Conservation (phyloP, 1,284 basidiomycete species). For the Ceratobasidium sp. region DNA sequence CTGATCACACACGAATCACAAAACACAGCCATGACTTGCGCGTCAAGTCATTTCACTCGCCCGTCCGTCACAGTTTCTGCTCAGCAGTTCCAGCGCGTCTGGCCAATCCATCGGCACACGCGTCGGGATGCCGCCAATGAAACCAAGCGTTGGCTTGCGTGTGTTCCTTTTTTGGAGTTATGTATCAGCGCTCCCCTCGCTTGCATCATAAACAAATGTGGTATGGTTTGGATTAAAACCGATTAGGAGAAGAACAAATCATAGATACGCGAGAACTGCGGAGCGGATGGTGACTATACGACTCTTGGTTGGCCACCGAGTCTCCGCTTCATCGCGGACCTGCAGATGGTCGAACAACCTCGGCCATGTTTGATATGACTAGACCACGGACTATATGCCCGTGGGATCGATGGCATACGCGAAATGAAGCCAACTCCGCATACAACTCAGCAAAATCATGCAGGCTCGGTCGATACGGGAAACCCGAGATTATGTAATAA, state of each 20-base stretch:
- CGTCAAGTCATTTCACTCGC: background rate
- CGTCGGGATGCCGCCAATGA: background rate
- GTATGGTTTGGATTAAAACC: background rate
- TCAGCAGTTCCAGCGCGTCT: constrained; percentile 1
- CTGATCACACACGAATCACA: constrained; percentile 20
- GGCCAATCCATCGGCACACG: constrained; percentile 18
- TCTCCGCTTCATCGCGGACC: background rate
- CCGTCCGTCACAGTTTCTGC: constrained; percentile 12
- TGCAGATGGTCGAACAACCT: background rate
- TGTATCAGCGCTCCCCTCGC: background rate
- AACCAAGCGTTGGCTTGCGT: background rate
- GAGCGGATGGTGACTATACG: background rate
- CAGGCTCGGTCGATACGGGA: background rate
- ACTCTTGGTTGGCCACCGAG: background rate
- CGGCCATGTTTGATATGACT: constrained; percentile 9
- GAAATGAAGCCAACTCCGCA: background rate
- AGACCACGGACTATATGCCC: constrained; percentile 3
- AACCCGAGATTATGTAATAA: constrained; percentile 6
- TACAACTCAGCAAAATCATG: background rate
- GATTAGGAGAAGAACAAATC: background rate
- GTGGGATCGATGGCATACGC: background rate
- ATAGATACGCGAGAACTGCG: background rate
- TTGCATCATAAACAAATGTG: background rate
- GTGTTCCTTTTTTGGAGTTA: background rate
- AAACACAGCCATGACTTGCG: constrained; percentile 19